Percentiles rank a stretch among this genome's conserved stretches.
Evolutionary conservation across 2,329 filamentous ascomycete genomes (phyloP).

Genomic region (Colletotrichum tanaceti): DNA sequence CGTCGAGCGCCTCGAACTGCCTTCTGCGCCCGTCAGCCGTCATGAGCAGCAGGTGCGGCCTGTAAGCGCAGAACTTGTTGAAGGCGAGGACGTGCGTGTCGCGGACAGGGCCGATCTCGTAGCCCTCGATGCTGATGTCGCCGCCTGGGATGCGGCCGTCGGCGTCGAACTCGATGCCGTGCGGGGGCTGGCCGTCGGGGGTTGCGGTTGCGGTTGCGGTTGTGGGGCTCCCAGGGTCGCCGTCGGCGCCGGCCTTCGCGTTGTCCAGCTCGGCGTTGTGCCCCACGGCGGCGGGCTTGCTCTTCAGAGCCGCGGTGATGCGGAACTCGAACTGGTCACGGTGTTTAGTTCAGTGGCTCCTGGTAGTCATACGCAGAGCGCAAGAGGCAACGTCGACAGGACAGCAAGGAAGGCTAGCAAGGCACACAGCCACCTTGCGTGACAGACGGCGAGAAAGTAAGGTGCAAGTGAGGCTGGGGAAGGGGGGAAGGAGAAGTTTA

Average conservation of each 20-base stretch:
- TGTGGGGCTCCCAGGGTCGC: background rate
- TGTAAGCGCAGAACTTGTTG: constrained; percentile 62
- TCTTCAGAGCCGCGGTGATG: constrained; percentile 29
- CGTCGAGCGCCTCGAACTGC: constrained; percentile 57
- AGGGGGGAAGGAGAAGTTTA: background rate
- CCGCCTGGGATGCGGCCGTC: constrained; percentile 49
- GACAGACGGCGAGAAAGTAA: background rate
- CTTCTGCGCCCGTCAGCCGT: constrained; percentile 58
- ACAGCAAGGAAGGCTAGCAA: too few relatives aligned
- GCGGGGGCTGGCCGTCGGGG: background rate
- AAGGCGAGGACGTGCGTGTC: constrained; percentile 59
- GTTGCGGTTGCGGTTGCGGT: background rate
- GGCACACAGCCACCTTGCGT: background rate
- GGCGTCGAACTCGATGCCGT: constrained; percentile 7
- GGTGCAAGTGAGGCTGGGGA: background rate
- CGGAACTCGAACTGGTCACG: constrained; percentile 31
- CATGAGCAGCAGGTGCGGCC: constrained; percentile 60
- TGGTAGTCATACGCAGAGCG: too few relatives aligned
- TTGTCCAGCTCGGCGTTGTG: constrained; percentile 30
- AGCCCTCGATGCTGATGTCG: constrained; percentile 56
- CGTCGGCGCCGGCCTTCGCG: background rate
- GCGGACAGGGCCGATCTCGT: constrained; percentile 52
- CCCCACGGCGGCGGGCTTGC: constrained; percentile 27
- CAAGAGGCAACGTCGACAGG: too few relatives aligned
- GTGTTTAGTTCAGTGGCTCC: background rate